Base-by-base conservation (phyloP, 768 basidiomycete species). In the Mycena vulgaris region DNA sequence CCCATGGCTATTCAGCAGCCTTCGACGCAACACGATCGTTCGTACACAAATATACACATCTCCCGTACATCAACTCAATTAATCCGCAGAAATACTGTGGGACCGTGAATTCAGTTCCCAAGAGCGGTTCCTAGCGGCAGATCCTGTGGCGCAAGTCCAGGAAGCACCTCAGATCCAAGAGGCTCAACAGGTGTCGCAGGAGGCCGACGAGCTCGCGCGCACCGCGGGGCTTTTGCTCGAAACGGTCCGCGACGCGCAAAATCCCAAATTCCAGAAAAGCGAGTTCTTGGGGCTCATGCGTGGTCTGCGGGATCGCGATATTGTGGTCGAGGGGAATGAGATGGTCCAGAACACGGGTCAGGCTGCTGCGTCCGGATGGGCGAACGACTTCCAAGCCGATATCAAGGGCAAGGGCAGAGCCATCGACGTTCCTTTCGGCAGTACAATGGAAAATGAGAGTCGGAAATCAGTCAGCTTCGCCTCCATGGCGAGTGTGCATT, bases 241-340 rank as follows among this genome's bases (percentile, higher is more conserved):
- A 47, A 86, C 92, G n/a, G 88, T 97, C 52, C 85, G 88, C 75
- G 81, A 91, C 66, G 93, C 94, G 63, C 85, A 88, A 75, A 95
- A 94, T 76, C 89, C 91, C 39, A 98, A 97, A 78, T 96, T 98
- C 76, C 86, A 89, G 80, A 88, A 95, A 35, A 95, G 94, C 79
- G 86, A 89, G 67, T 98, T 98, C 78, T 84, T 98, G 85, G 86
- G 87, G 25, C 85, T 98, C 30, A 97, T 98, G 96, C 89, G 87
- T 59, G 90, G 94, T 78, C 81, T 98, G 63, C 85, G 94, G 42
- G 96, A 96, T 79, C 89, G 91, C 10, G 88, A 93, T 75, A 85
- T 95, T 45, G 86, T 91, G 19, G 91, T 97, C 3, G 90, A 93
- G 55, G 94, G 92, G 23, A 91, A 96, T 75, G 81, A 91, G 59